Conservation (phyloP, 1,139 yeast species). For the Yamadazyma atlantica region DNA sequence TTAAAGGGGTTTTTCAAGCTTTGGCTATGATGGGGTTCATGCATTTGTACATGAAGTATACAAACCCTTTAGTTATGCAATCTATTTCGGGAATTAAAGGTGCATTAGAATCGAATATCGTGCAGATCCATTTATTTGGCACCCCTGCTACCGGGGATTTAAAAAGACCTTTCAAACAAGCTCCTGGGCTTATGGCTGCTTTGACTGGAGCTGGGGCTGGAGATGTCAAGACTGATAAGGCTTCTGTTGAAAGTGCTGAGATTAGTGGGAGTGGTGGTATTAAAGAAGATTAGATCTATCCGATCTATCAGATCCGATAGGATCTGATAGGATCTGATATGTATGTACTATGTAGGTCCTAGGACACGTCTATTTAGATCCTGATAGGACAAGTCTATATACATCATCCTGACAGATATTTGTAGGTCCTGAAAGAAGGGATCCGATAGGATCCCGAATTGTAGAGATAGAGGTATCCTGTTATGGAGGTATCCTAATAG, state of each 20-base stretch:
- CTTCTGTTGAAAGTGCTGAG: slow-evolving; percentile 83
- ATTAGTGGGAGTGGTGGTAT: slow-evolving; percentile 85
- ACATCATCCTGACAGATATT: too few relatives aligned
- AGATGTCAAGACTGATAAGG: slow-evolving; percentile 77
- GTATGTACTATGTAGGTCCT: too few relatives aligned
- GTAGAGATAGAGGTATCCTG: too few relatives aligned
- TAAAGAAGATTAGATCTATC: slow-evolving; percentile 67
- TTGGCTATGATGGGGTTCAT: slow-evolving; percentile 98
- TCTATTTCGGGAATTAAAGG: slow-evolving; percentile 85
- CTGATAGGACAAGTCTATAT: neutral
- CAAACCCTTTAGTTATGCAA: slow-evolving; percentile 96
- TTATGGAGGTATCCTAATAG: too few relatives aligned
- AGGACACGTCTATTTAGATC: too few relatives aligned
- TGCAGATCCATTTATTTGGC: slow-evolving; percentile 86
- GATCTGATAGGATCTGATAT: too few relatives aligned
- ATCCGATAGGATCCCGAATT: too few relatives aligned
- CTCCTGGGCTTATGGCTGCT: slow-evolving; percentile 74
- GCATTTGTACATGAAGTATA: slow-evolving; percentile 97
- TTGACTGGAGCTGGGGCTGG: slow-evolving; percentile 53
- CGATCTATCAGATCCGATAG: too few relatives aligned
- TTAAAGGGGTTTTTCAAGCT: slow-evolving; percentile 84
- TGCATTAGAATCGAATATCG: slow-evolving; percentile 88
- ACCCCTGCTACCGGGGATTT: slow-evolving; percentile 84
- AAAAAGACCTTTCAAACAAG: slow-evolving; percentile 95
- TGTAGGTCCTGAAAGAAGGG: too few relatives aligned